phyloP scores from a whole-genome alignment of 1,284 basidiomycete species.

The Lentinula novae-zelandiae region DNA sequence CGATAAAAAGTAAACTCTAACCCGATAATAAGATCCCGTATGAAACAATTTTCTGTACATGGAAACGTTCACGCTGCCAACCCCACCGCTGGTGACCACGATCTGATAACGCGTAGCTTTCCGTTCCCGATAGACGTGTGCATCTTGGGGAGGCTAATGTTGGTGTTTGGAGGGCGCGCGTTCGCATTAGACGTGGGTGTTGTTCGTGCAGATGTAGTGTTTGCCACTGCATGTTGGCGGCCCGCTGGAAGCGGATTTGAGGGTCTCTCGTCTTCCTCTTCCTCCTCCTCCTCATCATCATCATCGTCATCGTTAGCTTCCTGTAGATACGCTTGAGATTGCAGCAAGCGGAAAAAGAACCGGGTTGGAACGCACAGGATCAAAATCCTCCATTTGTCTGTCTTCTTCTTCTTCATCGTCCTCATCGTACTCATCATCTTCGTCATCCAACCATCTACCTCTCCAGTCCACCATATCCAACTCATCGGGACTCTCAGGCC shows the following conservation, averaged over 20 bases:
- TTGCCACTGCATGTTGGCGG: slow-evolving; percentile 9
- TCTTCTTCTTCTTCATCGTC: slow-evolving; percentile 59
- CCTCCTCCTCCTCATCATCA: slow-evolving; percentile 50
- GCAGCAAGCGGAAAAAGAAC: not conserved
- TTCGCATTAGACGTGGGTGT: slow-evolving; percentile 33
- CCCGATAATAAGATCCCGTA: not conserved
- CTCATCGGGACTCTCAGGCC: slow-evolving; percentile 79
- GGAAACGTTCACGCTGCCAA: not conserved
- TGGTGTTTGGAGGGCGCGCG: not conserved
- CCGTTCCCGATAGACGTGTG: not conserved
- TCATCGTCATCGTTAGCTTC: slow-evolving; percentile 64
- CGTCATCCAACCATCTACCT: slow-evolving; percentile 79
- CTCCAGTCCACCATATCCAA: slow-evolving; percentile 85
- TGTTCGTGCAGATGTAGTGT: slow-evolving; percentile 41
- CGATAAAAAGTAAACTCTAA: not conserved
- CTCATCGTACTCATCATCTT: slow-evolving; percentile 57
- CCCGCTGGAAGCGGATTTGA: not conserved
- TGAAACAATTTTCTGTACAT: not conserved
- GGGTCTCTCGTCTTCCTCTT: slow-evolving; percentile 32
- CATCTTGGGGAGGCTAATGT: not conserved
- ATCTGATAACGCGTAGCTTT: slow-evolving; percentile 9
- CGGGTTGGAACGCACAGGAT: slow-evolving; percentile 45
- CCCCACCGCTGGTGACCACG: slow-evolving; percentile 5
- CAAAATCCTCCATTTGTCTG: slow-evolving; percentile 79
- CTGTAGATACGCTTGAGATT: slow-evolving; percentile 25